These are phyloP conservation scores for Wickerhamomyces mucosus DNA, from an alignment of 805 yeast species.

Conservation along the genomic window DNA sequence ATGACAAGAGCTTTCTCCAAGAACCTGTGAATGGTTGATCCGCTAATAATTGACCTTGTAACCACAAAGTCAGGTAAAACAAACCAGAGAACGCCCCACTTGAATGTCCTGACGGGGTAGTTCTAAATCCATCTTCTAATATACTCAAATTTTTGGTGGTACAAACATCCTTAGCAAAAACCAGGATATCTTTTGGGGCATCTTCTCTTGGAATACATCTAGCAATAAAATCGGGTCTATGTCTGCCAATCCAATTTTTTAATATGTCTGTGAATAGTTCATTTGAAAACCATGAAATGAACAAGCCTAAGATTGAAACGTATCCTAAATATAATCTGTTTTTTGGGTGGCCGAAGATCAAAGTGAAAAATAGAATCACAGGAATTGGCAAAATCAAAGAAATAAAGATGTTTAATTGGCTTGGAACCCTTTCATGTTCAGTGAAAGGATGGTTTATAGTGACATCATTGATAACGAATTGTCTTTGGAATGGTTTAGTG, in stretches of 20 bases:
- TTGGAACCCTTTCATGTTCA: constrained; percentile 60
- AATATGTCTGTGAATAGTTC: constrained; percentile 60
- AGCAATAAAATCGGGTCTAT: constrained; percentile 85
- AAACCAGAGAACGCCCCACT: constrained; percentile 62
- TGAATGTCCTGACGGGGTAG: constrained; percentile 80
- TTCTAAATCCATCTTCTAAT: constrained; percentile 64
- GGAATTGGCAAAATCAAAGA: constrained; percentile 41
- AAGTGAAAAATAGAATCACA: constrained; percentile 26
- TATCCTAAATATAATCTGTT: constrained; percentile 52
- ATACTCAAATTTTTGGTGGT: constrained; percentile 36
- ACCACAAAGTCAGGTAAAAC: constrained; percentile 54
- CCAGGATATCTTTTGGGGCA: constrained; percentile 46
- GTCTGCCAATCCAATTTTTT: constrained; percentile 82
- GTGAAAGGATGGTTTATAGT: constrained; percentile 79
- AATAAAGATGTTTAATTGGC: constrained; percentile 40
- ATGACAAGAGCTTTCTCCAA: constrained; percentile 49
- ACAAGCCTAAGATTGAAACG: constrained; percentile 58
- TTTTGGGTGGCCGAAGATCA: constrained; percentile 30
- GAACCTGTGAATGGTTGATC: constrained; percentile 42
- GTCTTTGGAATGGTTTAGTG: constrained; percentile 63
- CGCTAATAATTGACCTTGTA: constrained; percentile 54
- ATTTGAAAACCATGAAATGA: constrained; percentile 48
- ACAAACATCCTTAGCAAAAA: constrained; percentile 56
- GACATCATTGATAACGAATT: constrained; percentile 65
- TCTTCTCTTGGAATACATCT: constrained; percentile 64